phyloP scores from a whole-genome alignment of 1,284 basidiomycete genomes.

The Pholiota adiposa region DNA sequence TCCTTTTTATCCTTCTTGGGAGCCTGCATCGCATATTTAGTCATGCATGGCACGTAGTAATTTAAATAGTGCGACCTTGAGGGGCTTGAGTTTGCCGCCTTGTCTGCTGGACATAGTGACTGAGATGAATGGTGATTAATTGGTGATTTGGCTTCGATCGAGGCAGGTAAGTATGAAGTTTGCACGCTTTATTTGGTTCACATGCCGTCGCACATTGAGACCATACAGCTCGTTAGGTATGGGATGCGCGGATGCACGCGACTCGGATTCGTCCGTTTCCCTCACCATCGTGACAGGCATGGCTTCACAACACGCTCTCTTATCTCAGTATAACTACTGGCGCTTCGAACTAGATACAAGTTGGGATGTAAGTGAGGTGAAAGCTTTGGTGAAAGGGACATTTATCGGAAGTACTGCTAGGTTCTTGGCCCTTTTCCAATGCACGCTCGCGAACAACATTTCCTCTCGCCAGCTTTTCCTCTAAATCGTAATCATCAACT shows the following conservation, averaged over 20 bases:
- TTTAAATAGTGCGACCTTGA: constrained; percentile 36
- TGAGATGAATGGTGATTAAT: constrained; percentile 9
- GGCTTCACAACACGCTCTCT: background rate
- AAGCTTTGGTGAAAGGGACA: background rate
- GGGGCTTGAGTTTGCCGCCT: constrained; percentile 81
- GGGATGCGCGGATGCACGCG: too few species aligned
- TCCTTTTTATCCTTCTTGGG: constrained; percentile 81
- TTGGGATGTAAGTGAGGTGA: constrained; percentile 40
- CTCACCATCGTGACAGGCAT: background rate
- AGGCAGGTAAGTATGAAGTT: constrained; percentile 18
- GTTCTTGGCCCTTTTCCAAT: constrained; percentile 82
- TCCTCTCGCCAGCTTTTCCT: constrained; percentile 75
- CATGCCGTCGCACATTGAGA: background rate
- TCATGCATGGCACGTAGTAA: constrained; percentile 1
- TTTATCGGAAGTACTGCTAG: constrained; percentile 38
- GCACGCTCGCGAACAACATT: constrained; percentile 80
- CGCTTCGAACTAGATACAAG: constrained; percentile 29
- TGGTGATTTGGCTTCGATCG: constrained; percentile 1
- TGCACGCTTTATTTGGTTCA: constrained; percentile 18
- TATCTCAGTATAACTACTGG: constrained; percentile 26
- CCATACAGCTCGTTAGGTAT: background rate
- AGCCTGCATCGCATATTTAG: constrained; percentile 46
- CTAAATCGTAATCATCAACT: constrained; percentile 51
- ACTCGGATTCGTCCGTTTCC: background rate
- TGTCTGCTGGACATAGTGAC: constrained; percentile 70